A percentile compares a stretch with the other conserved stretches of the same genome.
phyloP scores from a whole-genome alignment of 768 basidiomycete species.

The Termitomyces sp. region DNA sequence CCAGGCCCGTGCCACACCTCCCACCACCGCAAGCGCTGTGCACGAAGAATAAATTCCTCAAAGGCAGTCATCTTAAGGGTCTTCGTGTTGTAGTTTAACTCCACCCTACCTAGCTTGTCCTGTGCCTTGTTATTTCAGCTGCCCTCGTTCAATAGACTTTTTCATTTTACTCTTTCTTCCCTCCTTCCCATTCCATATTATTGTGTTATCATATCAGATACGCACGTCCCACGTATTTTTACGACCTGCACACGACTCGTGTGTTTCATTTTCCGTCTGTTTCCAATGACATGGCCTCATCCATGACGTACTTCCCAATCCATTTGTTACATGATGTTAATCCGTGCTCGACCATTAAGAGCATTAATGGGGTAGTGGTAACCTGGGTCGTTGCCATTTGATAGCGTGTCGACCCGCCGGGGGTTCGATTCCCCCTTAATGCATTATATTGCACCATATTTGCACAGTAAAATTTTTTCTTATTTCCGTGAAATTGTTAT shows the following conservation, averaged over 20 bases:
- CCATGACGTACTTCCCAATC: neutral
- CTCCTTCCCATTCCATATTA: neutral
- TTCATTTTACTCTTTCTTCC: neutral
- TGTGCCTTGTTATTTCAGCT: neutral
- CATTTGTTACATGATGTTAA: too few species aligned
- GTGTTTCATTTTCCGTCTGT: neutral
- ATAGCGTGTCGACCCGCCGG: slow-evolving; percentile 62
- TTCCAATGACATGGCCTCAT: neutral
- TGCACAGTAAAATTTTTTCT: too few species aligned
- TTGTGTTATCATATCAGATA: neutral
- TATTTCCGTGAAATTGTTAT: too few species aligned
- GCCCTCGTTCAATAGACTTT: neutral
- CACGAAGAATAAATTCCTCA: slow-evolving; percentile 12
- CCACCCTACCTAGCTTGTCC: neutral
- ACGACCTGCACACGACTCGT: neutral
- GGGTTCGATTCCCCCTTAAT: slow-evolving; percentile 88
- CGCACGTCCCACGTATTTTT: neutral
- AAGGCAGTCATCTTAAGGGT: neutral
- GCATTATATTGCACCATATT: too few species aligned
- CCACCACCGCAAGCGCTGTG: slow-evolving; percentile 43
- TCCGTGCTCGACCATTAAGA: too few species aligned
- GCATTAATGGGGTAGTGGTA: slow-evolving; percentile 7
- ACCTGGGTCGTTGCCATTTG: slow-evolving; percentile 3
- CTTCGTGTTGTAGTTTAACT: slow-evolving; percentile 1
- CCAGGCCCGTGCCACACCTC: slow-evolving; percentile 34